Evolutionary conservation across 208 protist species (phyloP).

Genomic region (Porcisia deanei): DNA sequence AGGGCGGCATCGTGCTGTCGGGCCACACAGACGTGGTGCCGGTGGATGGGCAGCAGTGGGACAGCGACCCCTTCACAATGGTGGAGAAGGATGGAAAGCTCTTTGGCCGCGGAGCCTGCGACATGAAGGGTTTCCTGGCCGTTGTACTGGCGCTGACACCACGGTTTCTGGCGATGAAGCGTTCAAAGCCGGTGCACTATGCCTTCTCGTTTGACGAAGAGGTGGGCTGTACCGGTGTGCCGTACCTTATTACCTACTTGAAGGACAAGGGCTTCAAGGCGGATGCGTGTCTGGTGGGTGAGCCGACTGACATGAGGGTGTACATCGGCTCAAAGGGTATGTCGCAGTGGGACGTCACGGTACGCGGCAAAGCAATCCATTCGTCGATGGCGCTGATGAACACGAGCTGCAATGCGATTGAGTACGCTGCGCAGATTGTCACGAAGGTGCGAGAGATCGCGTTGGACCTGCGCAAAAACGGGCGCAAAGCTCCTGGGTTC

Average conservation of each 20-base stretch:
- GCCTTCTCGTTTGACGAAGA: slow-evolving; percentile 63
- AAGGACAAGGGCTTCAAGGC: slow-evolving; percentile 34
- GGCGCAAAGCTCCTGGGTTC: slow-evolving; percentile 16
- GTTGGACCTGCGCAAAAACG: slow-evolving; percentile 36
- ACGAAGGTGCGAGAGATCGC: slow-evolving; percentile 40
- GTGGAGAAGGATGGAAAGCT: slow-evolving; percentile 60
- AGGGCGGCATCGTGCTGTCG: slow-evolving; percentile 62
- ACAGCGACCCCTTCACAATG: slow-evolving; percentile 56
- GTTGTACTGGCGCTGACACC: slow-evolving; percentile 49
- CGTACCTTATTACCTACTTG: slow-evolving; percentile 38
- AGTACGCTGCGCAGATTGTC: slow-evolving; percentile 53
- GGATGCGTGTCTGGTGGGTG: slow-evolving; percentile 17
- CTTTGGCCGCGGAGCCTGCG: slow-evolving; percentile 57
- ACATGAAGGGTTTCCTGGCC: slow-evolving; percentile 76
- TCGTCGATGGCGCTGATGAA: slow-evolving; percentile 53
- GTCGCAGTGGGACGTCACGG: slow-evolving; percentile 30
- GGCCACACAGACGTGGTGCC: slow-evolving; percentile 71
- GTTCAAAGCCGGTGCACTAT: slow-evolving; percentile 57
- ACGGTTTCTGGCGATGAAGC: slow-evolving; percentile 41
- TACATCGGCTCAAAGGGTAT: slow-evolving; percentile 42
- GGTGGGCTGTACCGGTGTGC: slow-evolving; percentile 44
- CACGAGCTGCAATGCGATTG: slow-evolving; percentile 53
- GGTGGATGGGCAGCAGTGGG: slow-evolving; percentile 63
- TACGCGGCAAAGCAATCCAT: slow-evolving; percentile 56
- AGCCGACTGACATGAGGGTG: slow-evolving; percentile 26